Conservation (phyloP, 495 filamentous ascomycete species). For the Amniculicola lignicola region DNA sequence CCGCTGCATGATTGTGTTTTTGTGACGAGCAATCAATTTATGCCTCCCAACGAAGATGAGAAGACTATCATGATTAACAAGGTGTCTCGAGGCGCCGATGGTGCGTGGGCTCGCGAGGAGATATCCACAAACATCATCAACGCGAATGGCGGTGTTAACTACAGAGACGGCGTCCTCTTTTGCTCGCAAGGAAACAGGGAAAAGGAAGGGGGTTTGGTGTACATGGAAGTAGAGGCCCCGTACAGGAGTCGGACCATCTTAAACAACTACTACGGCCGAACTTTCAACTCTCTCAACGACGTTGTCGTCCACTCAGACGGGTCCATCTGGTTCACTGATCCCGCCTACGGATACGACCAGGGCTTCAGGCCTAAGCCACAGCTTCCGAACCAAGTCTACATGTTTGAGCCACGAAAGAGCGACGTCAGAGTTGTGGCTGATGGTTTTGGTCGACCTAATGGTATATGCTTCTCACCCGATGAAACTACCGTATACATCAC, state of each 20-base stretch:
- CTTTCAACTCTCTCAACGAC: slow-evolving; percentile 34
- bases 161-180: not conserved
- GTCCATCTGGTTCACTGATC: slow-evolving; percentile 57
- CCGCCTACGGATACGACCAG: slow-evolving; percentile 46
- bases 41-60: not conserved
- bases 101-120: not conserved
- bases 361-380: slow-evolving; percentile 46
- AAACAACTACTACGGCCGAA: slow-evolving; percentile 30
- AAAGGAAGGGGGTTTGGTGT: not conserved
- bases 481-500: slow-evolving; percentile 43
- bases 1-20: not conserved
- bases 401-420: slow-evolving; percentile 45
- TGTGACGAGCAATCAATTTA: not conserved
- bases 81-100: not conserved
- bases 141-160: not conserved
- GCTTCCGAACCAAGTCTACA: slow-evolving; percentile 47
- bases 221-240: not conserved
- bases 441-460: slow-evolving; percentile 41
- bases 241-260: slow-evolving; percentile 23
- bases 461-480: slow-evolving; percentile 45
- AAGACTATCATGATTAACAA: not conserved
- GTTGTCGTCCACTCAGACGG: slow-evolving; percentile 37
- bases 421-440: slow-evolving; percentile 30
- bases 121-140: not conserved
- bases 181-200: not conserved